Base-by-base conservation (phyloP, 768 basidiomycete species). In the Suillus luteus region DNA sequence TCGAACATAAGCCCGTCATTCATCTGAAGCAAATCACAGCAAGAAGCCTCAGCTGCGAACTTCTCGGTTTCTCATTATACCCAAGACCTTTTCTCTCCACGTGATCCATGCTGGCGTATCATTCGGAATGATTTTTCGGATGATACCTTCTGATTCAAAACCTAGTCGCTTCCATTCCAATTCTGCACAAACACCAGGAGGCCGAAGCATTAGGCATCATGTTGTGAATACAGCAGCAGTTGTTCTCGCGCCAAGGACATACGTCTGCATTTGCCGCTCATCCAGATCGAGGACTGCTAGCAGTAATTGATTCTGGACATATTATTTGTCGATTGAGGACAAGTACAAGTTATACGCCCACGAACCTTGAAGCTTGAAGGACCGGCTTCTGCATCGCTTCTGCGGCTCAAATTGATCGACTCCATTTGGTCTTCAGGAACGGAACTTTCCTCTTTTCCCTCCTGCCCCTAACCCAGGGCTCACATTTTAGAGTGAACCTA, bases 261-360 rank as follows among this genome's bases (percentile, higher is more conserved):
- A 65, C n/a, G 48, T 63, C 41, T 2, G 31, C 31, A 54, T 54
- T n/a, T 54, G 52, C 9, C 11, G 52, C 11, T 62, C 61, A 59
- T 57, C 31, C 5, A 62, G 19, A 11, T 54, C 35, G 52, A 31
- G 33, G 40, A 24, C 33, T n/a, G 12, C 12, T 2, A 54, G 52
- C 19, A 74, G 74, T 14, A 73, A 65, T 5, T 63, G 60, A 33
- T 58, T 38, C 14, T 76, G 73, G 11, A 65, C 35, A 6, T 27
- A 33, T n/a, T 69, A 62, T 49, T 61, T 67, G n/a, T 81, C 76
- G 69, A 79, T 65, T 1, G 73, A 71, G 5, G 62, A 68, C 57
- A 79, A 67, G 27, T 63, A 75, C 0, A 74, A 46, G 40, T 78
- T 77, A 61, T 79, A 78, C 6, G 27, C 33, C 52, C 77, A 76